Percentiles rank a stretch among this genome's conserved stretches.
These are phyloP conservation scores for Trichoderma sp. DNA, from an alignment of 2,329 filamentous ascomycete genomes.

Conservation along the genomic window DNA sequence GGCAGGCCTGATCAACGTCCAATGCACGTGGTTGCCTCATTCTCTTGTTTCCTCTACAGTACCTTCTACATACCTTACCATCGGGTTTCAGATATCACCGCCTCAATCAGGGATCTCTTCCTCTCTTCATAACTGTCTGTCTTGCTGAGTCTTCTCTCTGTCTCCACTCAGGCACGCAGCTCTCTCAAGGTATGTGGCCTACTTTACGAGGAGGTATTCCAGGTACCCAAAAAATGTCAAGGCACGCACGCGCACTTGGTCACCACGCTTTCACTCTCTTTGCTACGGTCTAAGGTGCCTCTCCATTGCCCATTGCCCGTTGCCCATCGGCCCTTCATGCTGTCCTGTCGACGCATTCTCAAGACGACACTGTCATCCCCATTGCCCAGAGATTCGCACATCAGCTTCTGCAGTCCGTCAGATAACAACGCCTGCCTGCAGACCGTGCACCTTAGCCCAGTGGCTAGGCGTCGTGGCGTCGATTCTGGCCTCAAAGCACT, in stretches of 20 bases:
- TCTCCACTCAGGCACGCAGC: neutral
- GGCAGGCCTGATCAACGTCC: slow-evolving; percentile 1
- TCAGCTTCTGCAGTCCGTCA: neutral
- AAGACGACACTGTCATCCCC: too few species aligned
- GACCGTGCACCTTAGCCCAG: neutral
- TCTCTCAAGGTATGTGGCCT: neutral
- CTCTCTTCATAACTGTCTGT: neutral
- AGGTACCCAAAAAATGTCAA: too few species aligned
- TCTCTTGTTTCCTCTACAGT: neutral
- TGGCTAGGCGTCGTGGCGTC: slow-evolving; percentile 3
- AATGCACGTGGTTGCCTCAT: slow-evolving; percentile 17
- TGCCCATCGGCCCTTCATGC: too few species aligned
- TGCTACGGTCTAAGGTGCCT: too few species aligned
- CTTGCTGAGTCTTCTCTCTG: neutral
- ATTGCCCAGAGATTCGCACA: neutral
- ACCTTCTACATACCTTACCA: neutral
- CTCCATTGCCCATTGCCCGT: too few species aligned
- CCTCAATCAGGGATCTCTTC: neutral
- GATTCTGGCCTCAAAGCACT: neutral
- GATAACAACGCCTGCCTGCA: neutral
- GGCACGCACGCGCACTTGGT: neutral
- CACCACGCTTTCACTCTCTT: too few species aligned
- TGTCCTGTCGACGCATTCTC: too few species aligned
- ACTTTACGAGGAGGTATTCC: too few species aligned
- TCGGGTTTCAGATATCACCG: neutral